Conservation (phyloP, 208 protist genomes). For the Trypanosoma rangeli region DNA sequence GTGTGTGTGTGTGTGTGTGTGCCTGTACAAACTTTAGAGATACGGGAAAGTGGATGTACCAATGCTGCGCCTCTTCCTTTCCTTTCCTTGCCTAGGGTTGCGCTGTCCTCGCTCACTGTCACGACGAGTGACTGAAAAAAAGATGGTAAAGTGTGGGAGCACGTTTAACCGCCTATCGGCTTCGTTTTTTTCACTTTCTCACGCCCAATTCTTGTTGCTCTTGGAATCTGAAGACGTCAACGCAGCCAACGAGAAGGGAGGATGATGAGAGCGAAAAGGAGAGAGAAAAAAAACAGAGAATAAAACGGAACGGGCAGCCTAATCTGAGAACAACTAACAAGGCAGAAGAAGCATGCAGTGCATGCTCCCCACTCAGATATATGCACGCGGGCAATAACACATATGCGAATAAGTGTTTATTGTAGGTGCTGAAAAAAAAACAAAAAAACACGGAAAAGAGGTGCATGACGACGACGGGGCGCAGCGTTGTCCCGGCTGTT, state of each 20-base stretch:
- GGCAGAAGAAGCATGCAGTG: neutral
- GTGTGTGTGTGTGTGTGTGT: neutral
- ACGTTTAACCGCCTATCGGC: neutral
- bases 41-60: no score
- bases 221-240: neutral
- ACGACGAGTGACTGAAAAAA: neutral
- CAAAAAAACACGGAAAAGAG: slow-evolving; percentile 13
- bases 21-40: no score
- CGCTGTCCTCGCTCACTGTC: no score
- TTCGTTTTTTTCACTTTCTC: neutral
- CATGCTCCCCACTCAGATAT: neutral
- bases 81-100: no score
- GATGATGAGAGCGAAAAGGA: neutral
- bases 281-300: neutral
- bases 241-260: neutral
- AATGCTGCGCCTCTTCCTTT: no score
- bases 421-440: neutral
- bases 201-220: neutral
- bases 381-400: neutral
- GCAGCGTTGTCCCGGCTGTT: neutral
- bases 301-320: neutral
- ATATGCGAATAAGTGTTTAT: neutral
- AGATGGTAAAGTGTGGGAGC: neutral
- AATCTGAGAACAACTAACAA: neutral
- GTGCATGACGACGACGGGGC: neutral